Conservation (phyloP, 495 filamentous ascomycete species). For the Pyronema omphalodes region DNA sequence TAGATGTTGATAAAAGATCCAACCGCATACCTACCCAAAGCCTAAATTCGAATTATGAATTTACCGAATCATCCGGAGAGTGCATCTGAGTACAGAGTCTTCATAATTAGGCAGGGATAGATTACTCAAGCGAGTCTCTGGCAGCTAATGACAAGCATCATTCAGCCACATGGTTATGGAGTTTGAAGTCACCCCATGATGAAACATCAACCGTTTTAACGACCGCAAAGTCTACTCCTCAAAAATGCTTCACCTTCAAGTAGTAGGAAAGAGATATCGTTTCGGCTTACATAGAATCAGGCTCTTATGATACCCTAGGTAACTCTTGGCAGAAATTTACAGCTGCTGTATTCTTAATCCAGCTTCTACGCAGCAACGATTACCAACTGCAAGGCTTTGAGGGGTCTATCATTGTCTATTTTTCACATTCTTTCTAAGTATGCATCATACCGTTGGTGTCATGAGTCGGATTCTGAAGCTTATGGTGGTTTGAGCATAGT, state of each 20-base stretch:
- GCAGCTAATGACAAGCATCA: too few relatives aligned
- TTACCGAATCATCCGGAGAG: too few relatives aligned
- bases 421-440: not conserved
- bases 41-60: too few relatives aligned
- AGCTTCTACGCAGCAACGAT: not conserved
- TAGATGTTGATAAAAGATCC: too few relatives aligned
- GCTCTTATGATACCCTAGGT: not conserved
- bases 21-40: too few relatives aligned
- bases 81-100: too few relatives aligned
- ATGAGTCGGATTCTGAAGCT: constrained; percentile 2
- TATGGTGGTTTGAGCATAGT: not conserved
- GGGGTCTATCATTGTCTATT: not conserved
- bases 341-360: not conserved
- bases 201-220: constrained; percentile 1
- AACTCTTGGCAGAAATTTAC: not conserved
- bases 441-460: not conserved
- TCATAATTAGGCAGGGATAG: too few relatives aligned
- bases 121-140: too few relatives aligned
- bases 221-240: not conserved
- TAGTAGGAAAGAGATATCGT: not conserved
- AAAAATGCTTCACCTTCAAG: not conserved
- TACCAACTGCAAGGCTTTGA: not conserved
- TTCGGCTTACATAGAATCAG: not conserved
- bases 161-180: not conserved
- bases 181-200: not conserved